These are phyloP conservation scores for Nigrospora oryzae DNA, from an alignment of 2,329 filamentous ascomycete genomes.

Conservation along the genomic window DNA sequence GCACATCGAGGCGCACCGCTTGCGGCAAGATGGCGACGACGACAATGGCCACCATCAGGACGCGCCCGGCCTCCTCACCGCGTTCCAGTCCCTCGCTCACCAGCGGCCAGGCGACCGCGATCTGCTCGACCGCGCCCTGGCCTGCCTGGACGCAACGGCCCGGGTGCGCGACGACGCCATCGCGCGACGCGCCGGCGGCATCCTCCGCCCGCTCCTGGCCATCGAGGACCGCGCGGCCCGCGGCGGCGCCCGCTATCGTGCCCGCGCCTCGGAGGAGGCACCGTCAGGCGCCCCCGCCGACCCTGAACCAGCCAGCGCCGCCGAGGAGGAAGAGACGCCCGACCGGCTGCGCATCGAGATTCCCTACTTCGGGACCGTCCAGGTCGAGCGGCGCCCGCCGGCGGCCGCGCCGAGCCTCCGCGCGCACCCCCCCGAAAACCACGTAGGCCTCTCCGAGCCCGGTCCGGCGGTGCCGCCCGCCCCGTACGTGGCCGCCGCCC, in stretches of 20 bases:
- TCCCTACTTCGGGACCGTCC: constrained; percentile 32
- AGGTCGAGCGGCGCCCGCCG: constrained; percentile 1
- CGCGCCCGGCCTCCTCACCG: not conserved
- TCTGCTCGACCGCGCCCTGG: constrained; percentile 2
- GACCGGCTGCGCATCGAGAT: constrained; percentile 26
- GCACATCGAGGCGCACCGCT: constrained; percentile 25
- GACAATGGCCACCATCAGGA: too few relatives aligned
- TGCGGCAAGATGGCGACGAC: not conserved
- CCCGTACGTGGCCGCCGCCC: not conserved
- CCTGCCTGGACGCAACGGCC: constrained; percentile 9
- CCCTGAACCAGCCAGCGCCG: not conserved
- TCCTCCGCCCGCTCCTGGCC: constrained; percentile 19
- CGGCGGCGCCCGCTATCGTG: constrained; percentile 16
- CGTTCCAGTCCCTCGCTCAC: constrained; percentile 9
- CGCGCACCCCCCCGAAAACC: not conserved
- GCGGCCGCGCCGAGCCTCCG: not conserved
- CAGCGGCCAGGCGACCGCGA: constrained; percentile 2
- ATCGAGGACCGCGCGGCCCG: constrained; percentile 19
- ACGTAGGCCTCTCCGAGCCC: not conserved
- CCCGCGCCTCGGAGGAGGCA: not conserved
- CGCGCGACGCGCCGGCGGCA: constrained; percentile 14
- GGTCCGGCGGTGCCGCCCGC: not conserved
- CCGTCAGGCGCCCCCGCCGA: not conserved
- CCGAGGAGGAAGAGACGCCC: constrained; percentile 1
- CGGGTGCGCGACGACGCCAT: constrained; percentile 17